A percentile compares a stretch with the other conserved stretches of the same genome.
These are phyloP conservation scores for Cercospora canescens DNA, from an alignment of 2,329 filamentous ascomycete species.

Conservation along the genomic window DNA sequence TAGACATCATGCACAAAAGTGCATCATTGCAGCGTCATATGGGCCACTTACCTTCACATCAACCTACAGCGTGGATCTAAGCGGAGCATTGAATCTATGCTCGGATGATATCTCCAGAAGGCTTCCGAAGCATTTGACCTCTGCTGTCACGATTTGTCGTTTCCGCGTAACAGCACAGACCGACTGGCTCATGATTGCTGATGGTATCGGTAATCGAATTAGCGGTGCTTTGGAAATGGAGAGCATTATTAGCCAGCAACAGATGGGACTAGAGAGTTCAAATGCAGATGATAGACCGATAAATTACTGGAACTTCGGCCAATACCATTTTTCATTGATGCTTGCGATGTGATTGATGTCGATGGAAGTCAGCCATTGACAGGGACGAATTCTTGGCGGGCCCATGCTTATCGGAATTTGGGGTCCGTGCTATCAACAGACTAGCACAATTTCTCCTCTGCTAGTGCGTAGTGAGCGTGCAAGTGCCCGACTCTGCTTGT, in stretches of 20 bases:
- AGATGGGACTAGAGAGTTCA: not conserved
- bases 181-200: not conserved
- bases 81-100: too few species aligned
- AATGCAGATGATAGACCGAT: not conserved
- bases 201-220: not conserved
- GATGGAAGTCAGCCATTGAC: not conserved
- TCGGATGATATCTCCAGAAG: not conserved
- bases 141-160: not conserved
- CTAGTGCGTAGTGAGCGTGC: not conserved
- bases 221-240: not conserved
- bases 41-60: constrained; percentile 2
- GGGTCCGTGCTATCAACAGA: not conserved
- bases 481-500: not conserved
- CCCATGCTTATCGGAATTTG: not conserved
- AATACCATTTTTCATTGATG: not conserved
- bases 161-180: not conserved
- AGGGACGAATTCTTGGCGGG: not conserved
- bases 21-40: not conserved
- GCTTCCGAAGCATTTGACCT: not conserved
- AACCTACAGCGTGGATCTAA: not conserved
- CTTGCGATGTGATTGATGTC: not conserved
- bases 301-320: not conserved
- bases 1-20: not conserved
- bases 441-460: constrained; percentile 1
- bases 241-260: not conserved